Conservation (phyloP, 176 grass and related monocot species). For the Raddia guianensis region DNA sequence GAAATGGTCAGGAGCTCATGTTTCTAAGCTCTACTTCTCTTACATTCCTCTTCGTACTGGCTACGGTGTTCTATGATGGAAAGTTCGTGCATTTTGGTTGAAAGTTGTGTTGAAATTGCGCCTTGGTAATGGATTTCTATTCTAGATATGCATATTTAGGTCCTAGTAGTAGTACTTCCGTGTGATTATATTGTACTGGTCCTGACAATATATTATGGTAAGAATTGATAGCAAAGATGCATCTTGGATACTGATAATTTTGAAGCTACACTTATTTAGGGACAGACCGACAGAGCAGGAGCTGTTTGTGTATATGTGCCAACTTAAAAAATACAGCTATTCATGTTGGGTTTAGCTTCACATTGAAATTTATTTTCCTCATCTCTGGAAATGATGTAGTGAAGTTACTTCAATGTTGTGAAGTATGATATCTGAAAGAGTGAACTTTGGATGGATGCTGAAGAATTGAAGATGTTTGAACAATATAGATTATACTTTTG, state of each 20-base stretch:
- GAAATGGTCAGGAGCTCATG: slow-evolving; percentile 73
- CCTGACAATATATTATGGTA: background rate
- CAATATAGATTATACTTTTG: background rate
- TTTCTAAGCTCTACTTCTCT: background rate
- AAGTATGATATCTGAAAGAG: background rate
- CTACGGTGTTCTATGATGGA: background rate
- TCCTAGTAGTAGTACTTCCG: background rate
- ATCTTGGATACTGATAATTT: background rate
- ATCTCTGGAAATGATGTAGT: background rate
- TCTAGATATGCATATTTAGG: slow-evolving; percentile 10
- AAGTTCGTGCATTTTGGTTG: background rate
- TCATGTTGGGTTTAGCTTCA: background rate
- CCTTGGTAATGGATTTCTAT: background rate
- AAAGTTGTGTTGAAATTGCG: background rate
- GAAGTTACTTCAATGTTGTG: background rate
- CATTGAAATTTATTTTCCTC: background rate
- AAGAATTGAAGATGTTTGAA: background rate
- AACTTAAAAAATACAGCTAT: background rate
- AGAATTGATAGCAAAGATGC: background rate
- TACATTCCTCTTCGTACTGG: background rate
- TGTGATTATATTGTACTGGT: background rate
- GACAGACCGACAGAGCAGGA: background rate
- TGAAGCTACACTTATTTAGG: background rate
- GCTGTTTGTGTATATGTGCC: background rate
- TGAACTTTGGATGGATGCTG: background rate